Conservation (phyloP, 768 basidiomycete species). For the Lyophyllum shimeji region DNA sequence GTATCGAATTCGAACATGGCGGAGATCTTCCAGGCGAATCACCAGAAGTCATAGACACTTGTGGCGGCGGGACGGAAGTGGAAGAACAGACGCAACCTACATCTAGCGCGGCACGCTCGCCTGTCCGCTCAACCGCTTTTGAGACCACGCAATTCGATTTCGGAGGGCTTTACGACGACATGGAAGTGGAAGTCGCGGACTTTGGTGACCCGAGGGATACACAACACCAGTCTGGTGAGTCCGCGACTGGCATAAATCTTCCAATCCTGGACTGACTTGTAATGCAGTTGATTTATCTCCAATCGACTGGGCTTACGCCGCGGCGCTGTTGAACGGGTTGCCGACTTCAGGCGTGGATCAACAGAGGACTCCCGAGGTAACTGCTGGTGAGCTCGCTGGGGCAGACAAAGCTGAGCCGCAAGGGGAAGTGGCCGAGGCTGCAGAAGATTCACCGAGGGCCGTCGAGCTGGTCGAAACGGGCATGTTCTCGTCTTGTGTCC, state of each 20-base stretch:
- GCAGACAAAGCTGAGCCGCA: neutral
- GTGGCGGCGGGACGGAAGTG: neutral
- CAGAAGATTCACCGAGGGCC: neutral
- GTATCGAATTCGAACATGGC: neutral
- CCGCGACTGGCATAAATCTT: neutral
- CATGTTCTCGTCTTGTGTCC: neutral
- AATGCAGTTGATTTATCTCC: neutral
- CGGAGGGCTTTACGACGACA: conserved; percentile 16
- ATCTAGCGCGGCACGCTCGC: neutral
- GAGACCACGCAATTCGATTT: neutral
- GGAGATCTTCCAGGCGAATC: neutral
- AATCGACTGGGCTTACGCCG: conserved; percentile 33
- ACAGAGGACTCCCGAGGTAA: conserved; percentile 4
- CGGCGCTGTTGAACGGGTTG: conserved; percentile 27
- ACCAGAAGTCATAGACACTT: neutral
- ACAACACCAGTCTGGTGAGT: neutral
- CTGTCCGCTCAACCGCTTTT: neutral
- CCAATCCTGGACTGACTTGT: neutral
- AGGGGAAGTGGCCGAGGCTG: neutral
- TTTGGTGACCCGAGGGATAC: neutral
- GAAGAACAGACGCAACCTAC: neutral
- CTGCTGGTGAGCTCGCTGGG: neutral
- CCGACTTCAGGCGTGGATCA: conserved; percentile 18
- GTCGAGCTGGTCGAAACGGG: neutral
- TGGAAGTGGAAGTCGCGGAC: conserved; percentile 13